phyloP scores from a whole-genome alignment of 2,329 filamentous ascomycete genomes.

The Massarina eburnea region DNA sequence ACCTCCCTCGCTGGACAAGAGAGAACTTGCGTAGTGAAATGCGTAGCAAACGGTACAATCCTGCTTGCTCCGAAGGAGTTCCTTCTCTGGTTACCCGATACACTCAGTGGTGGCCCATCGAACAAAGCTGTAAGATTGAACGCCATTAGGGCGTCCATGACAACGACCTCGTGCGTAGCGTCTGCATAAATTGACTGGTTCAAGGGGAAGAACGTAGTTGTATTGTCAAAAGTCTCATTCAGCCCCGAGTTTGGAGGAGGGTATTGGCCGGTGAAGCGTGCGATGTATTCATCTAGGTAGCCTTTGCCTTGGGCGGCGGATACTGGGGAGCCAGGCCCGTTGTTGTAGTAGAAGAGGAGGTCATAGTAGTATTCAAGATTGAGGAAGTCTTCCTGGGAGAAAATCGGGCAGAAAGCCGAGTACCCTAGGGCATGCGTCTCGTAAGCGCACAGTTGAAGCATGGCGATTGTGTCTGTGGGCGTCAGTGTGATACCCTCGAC shows the following conservation, averaged over 20 bases:
- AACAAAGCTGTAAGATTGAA: conserved; percentile 37
- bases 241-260: conserved; percentile 21
- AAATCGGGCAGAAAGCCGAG: conserved; percentile 47
- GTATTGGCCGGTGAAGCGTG: conserved; percentile 28
- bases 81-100: conserved; percentile 16
- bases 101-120: conserved; percentile 24
- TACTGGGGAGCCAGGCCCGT: conserved; percentile 32
- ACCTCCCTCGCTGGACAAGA: conserved; percentile 20
- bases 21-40: conserved; percentile 34
- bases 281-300: conserved; percentile 32
- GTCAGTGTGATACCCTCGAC: conserved; percentile 32
- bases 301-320: conserved; percentile 37
- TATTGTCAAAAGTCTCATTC: conserved; percentile 42
- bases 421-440: conserved; percentile 45
- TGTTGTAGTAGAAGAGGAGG: conserved; percentile 42
- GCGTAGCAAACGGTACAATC: conserved; percentile 33
- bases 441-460: conserved; percentile 44
- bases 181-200: conserved; percentile 47
- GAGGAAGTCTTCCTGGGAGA: conserved; percentile 47
- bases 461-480: conserved; percentile 39
- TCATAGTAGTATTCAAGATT: conserved; percentile 51
- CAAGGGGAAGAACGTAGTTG: conserved; percentile 47
- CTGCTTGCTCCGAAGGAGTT: conserved; percentile 31
- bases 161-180: conserved; percentile 48
- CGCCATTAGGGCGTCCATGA: conserved; percentile 30